These are phyloP conservation scores for Coemansia sp. DNA, from an alignment of 192 early-diverging fungal genomes.

Conservation along the genomic window DNA sequence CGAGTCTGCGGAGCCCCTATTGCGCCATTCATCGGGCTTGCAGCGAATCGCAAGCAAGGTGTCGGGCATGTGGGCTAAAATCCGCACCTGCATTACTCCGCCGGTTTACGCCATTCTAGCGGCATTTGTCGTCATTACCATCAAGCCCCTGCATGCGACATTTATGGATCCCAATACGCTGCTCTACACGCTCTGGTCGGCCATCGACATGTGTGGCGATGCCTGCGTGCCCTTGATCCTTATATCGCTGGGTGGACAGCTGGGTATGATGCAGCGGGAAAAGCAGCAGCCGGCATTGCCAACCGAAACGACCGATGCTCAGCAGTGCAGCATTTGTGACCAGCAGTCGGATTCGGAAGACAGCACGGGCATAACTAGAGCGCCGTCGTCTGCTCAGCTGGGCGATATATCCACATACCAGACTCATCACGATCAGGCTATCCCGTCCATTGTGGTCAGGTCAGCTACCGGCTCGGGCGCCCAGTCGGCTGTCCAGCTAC, in stretches of 20 bases:
- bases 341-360: background rate
- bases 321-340: background rate
- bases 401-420: background rate
- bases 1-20: constrained; percentile 15
- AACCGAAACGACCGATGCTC: background rate
- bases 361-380: constrained; percentile 4
- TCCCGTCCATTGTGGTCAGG: constrained; percentile 37
- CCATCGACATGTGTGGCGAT: constrained; percentile 69
- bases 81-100: constrained; percentile 58
- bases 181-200: constrained; percentile 60
- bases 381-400: constrained; percentile 10
- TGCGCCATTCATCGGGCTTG: background rate
- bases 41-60: background rate
- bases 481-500: background rate
- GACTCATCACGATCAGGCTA: background rate
- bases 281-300: background rate
- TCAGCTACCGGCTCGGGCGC: constrained; percentile 22
- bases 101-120: constrained; percentile 69
- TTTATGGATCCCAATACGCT: constrained; percentile 61
- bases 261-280: constrained; percentile 47
- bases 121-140: constrained; percentile 64
- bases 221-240: constrained; percentile 77
- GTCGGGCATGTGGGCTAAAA: constrained; percentile 1
- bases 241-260: constrained; percentile 72
- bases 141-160: constrained; percentile 60